Base-by-base conservation (phyloP, 768 basidiomycete genomes). In the Psilocybe cyanescens region DNA sequence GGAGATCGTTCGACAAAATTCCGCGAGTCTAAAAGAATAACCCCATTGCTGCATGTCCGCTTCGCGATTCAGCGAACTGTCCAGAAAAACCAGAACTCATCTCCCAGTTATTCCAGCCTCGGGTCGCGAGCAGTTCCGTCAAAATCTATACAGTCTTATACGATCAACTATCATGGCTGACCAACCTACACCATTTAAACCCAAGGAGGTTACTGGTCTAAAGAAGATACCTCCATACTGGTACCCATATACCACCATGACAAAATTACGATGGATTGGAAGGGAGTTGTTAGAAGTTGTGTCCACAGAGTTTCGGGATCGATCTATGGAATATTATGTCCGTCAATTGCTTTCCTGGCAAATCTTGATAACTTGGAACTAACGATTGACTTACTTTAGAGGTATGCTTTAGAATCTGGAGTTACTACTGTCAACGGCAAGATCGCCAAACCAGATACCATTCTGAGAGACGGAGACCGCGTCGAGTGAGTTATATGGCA, bases 351-450 rank as follows among this genome's bases (percentile, higher is more conserved):
- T 50, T 8, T 9, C 4, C 19, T 49, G 41, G 12, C 11, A 16
- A 28, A 44, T 12, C 37, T 12, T 14, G 47, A 29, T 8, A 44
- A 12, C 39, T 9, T 17, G 47, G 14, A 17, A 37, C 55, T 55
- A 47, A 64, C 3, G 4, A 12, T 33, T 19, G 12, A 16, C 24
- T 61, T 8, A 17, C 24, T 61, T 8, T 54, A 84, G 83, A 79
- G 81, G 75, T 85, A 83, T 70, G 83, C 83, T 19, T 64, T 97
- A n/a, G 88, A 94, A 67, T 92, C 94, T 2, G 97, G 97, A 2
- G 92, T 97, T n/a, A 96, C 95, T 8, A 94, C 92, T 6, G 84
- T 99, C 60, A 98, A 99, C 69, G 95, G 95, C n/a, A 83, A 86
- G 52, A 78, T 88, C n/a, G 95, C 94, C 2, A 82, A 79, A 31